Percentiles rank a stretch among this genome's conserved stretches.
Evolutionary conservation across 495 filamentous ascomycete genomes (phyloP).

Genomic region (Penicillium samsonianum): DNA sequence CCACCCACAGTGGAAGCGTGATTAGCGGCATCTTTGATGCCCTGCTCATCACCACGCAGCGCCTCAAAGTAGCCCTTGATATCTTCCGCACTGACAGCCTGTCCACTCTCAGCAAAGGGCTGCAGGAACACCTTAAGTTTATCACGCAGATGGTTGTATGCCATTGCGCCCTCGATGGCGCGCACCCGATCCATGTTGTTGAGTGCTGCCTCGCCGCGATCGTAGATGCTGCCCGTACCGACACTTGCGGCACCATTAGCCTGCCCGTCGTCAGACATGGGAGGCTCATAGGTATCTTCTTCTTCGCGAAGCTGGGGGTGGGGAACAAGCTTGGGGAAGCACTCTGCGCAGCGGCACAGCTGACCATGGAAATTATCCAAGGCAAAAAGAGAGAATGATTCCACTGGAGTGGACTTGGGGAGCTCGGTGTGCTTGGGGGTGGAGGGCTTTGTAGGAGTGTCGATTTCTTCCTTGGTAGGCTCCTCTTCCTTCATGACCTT

Average conservation of each 20-base stretch:
- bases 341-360: slow-evolving; percentile 75
- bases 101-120: slow-evolving; percentile 88
- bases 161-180: slow-evolving; percentile 96
- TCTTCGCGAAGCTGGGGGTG: slow-evolving; percentile 86
- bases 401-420: slow-evolving; percentile 49
- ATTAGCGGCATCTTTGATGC: slow-evolving; percentile 48
- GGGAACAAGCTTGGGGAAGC: slow-evolving; percentile 68
- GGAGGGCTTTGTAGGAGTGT: slow-evolving; percentile 10
- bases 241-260: slow-evolving; percentile 52
- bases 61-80: slow-evolving; percentile 96
- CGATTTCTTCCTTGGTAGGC: slow-evolving; percentile 13
- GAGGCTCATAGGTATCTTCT: slow-evolving; percentile 90
- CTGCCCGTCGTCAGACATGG: slow-evolving; percentile 63
- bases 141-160: slow-evolving; percentile 92
- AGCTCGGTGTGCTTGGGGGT: slow-evolving; percentile 44
- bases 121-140: slow-evolving; percentile 89
- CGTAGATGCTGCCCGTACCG: slow-evolving; percentile 73
- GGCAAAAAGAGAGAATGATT: slow-evolving; percentile 77
- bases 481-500: slow-evolving; percentile 29
- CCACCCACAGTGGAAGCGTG: slow-evolving; percentile 31
- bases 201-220: slow-evolving; percentile 86
- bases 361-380: slow-evolving; percentile 70
- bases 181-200: slow-evolving; percentile 86
- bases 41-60: slow-evolving; percentile 78
- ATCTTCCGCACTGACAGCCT: slow-evolving; percentile 86